These are phyloP conservation scores for Spergularia bocconei DNA, from an alignment of 148 eudicot genomes.

Conservation along the genomic window DNA sequence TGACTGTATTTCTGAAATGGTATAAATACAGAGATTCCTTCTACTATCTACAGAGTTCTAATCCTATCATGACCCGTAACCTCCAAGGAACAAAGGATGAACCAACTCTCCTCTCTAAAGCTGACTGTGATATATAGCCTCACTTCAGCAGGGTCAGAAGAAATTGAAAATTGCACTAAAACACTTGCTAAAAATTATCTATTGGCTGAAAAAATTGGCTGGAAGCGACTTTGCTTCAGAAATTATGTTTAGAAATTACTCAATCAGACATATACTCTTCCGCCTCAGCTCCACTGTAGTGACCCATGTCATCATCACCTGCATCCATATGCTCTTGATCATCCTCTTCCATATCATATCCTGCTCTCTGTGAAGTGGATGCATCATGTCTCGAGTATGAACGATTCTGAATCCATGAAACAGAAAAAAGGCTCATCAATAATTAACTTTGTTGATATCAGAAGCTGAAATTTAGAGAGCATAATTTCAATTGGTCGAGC, in stretches of 20 bases:
- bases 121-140: no score
- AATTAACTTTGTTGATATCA: neutral
- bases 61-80: neutral
- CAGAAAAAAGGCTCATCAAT: neutral
- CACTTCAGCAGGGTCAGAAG: neutral
- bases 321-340: constrained; percentile 29
- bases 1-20: no score
- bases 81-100: no score
- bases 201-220: neutral
- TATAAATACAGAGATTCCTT: no score
- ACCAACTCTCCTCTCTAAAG: no score
- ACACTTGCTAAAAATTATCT: constrained; percentile 5
- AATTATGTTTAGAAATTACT: constrained; percentile 14
- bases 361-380: constrained; percentile 35
- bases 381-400: constrained; percentile 34
- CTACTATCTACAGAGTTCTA: no score
- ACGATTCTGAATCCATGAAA: constrained; percentile 37
- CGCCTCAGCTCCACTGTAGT: constrained; percentile 51
- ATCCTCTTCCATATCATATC: constrained; percentile 43
- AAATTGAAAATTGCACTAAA: constrained; percentile 10
- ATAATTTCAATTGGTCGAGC: no score
- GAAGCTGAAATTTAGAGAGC: neutral
- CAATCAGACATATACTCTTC: constrained; percentile 57
- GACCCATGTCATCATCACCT: constrained; percentile 53
- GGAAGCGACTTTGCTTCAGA: neutral